Evolutionary conservation across 345 rosid genomes (phyloP).

Genomic region (Brassica napus): Da-Ae NC_063446.1:7893001-7893500

Average conservation of each 20-base stretch:
- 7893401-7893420: not conserved
- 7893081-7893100: not conserved
- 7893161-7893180: not conserved
- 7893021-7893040: constrained; percentile 57
- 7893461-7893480: not conserved
- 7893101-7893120: not conserved
- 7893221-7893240: constrained; percentile 63
- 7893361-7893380: not conserved
- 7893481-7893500: not conserved
- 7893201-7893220: constrained; percentile 60
- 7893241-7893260: constrained; percentile 70
- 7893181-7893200: not conserved
- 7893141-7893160: not conserved
- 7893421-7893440: not conserved
- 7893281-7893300: not conserved
- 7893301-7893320: not conserved
- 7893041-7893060: constrained; percentile 49
- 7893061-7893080: constrained; percentile 38
- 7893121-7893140: not conserved
- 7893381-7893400: constrained; percentile 5
- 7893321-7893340: not conserved
- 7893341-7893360: not conserved
- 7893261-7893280: constrained; percentile 57
- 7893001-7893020: constrained; percentile 61
- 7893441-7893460: not conserved